Evolutionary conservation across 352 stramenopile species (phyloP).

Genomic region (Aphanomyces stellatus): DNA sequence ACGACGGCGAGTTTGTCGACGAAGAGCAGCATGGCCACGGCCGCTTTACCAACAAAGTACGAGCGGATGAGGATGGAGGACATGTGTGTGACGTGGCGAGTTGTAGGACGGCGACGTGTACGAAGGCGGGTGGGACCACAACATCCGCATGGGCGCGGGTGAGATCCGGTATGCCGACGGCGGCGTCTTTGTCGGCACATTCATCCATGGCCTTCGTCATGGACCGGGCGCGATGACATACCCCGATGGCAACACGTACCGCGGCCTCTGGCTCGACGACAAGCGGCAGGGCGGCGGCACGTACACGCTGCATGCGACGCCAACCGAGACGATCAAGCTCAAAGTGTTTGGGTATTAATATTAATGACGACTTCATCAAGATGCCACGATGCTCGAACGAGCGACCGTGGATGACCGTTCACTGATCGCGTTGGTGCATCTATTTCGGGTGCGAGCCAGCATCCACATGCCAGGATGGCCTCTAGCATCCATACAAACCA

Average conservation of each 20-base stretch:
- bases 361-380: not conserved
- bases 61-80: conserved; percentile 21
- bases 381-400: too few species aligned
- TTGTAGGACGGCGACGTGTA: conserved; percentile 38
- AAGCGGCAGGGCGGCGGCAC: conserved; percentile 77
- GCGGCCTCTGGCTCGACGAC: conserved; percentile 82
- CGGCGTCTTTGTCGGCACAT: conserved; percentile 81
- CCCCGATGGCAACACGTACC: conserved; percentile 67
- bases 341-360: conserved; percentile 15
- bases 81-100: not conserved
- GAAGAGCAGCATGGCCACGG: conserved; percentile 77
- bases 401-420: too few species aligned
- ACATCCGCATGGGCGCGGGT: conserved; percentile 69
- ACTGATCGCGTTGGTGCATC: too few species aligned
- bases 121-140: conserved; percentile 72
- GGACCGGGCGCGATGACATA: conserved; percentile 77
- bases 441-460: too few species aligned
- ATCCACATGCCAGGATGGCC: too few species aligned
- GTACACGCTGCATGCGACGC: conserved; percentile 27
- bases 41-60: conserved; percentile 44
- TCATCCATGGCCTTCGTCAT: conserved; percentile 63
- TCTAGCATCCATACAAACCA: too few species aligned
- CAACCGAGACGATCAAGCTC: not conserved
- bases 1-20: conserved; percentile 65
- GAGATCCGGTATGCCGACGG: conserved; percentile 67